phyloP scores from a whole-genome alignment of 306 rosid genomes.

The Cucurbita argyrosperma region DNA sequence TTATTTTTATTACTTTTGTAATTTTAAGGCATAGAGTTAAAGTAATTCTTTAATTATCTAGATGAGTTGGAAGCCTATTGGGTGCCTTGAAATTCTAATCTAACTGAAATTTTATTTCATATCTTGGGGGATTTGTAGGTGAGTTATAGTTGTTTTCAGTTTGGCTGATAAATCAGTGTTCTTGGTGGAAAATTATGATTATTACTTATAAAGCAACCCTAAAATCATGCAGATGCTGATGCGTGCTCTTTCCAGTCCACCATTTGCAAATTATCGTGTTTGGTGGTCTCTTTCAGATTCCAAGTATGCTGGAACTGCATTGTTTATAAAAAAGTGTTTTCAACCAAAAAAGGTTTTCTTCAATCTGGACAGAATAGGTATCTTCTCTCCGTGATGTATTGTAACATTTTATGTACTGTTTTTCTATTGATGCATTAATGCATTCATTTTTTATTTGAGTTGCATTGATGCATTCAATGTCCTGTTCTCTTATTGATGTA shows the following conservation, averaged over 20 bases:
- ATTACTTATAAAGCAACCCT: constrained; percentile 6
- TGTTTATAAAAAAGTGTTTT: constrained; percentile 69
- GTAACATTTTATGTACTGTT: not conserved
- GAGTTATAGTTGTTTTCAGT: not conserved
- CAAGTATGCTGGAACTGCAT: constrained; percentile 93
- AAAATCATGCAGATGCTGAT: constrained; percentile 47
- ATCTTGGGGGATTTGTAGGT: not conserved
- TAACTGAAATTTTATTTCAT: not conserved
- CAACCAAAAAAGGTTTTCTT: constrained; percentile 59
- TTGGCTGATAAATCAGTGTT: not conserved
- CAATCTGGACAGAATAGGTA: constrained; percentile 85
- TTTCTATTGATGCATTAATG: not conserved
- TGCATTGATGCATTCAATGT: too few relatives aligned
- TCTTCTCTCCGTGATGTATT: not conserved
- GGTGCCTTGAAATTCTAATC: not conserved
- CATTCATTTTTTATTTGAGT: not conserved
- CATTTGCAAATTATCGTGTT: constrained; percentile 56
- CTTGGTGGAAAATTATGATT: not conserved
- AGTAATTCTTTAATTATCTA: not conserved
- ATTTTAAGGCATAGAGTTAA: not conserved
- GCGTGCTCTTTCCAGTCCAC: constrained; percentile 79
- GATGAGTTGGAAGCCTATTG: not conserved
- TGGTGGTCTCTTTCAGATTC: constrained; percentile 99
- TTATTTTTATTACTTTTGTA: not conserved
- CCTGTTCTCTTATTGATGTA: too few relatives aligned